A percentile compares a stretch with the other conserved stretches of the same genome.
phyloP scores from a whole-genome alignment of 495 filamentous ascomycete species.

The Lineolata rhizophorae region DNA sequence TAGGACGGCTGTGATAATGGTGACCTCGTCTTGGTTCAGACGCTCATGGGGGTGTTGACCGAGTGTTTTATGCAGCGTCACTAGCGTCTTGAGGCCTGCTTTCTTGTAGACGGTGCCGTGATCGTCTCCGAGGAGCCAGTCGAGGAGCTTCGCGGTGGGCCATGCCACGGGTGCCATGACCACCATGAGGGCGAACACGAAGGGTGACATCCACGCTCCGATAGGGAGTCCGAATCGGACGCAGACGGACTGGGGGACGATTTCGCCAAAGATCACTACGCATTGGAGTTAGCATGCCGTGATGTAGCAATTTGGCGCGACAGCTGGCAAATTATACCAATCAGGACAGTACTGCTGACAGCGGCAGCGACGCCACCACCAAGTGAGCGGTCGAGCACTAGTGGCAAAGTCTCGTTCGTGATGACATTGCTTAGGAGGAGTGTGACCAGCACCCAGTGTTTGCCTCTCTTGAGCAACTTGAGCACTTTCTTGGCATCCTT shows the following conservation, averaged over 20 bases:
- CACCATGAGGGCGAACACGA: slow-evolving; percentile 81
- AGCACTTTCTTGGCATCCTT: slow-evolving; percentile 68
- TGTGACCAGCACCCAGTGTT: slow-evolving; percentile 98
- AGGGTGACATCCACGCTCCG: slow-evolving; percentile 80
- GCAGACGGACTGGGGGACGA: slow-evolving; percentile 88
- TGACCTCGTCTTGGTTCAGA: slow-evolving; percentile 91
- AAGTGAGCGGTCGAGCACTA: slow-evolving; percentile 80
- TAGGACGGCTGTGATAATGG: slow-evolving; percentile 89
- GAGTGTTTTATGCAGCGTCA: slow-evolving; percentile 79
- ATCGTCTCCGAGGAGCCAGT: slow-evolving; percentile 71
- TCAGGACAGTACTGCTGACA: slow-evolving; percentile 73
- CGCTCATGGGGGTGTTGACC: slow-evolving; percentile 65
- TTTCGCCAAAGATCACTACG: slow-evolving; percentile 92
- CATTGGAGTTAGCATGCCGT: slow-evolving; percentile 4
- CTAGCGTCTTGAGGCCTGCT: slow-evolving; percentile 72
- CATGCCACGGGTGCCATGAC: slow-evolving; percentile 67
- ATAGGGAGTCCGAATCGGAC: slow-evolving; percentile 95
- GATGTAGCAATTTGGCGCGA: slow-evolving; percentile 10
- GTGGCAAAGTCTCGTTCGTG: slow-evolving; percentile 91
- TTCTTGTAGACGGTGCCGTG: slow-evolving; percentile 94
- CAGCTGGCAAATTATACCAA: slow-evolving; percentile 35
- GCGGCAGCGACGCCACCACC: slow-evolving; percentile 92
- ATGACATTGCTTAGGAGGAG: slow-evolving; percentile 90
- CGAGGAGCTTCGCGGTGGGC: slow-evolving; percentile 77
- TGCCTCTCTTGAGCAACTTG: slow-evolving; percentile 61